phyloP scores from a whole-genome alignment of 106 monocot genomes.

The Iris macrosiphon region DNA sequence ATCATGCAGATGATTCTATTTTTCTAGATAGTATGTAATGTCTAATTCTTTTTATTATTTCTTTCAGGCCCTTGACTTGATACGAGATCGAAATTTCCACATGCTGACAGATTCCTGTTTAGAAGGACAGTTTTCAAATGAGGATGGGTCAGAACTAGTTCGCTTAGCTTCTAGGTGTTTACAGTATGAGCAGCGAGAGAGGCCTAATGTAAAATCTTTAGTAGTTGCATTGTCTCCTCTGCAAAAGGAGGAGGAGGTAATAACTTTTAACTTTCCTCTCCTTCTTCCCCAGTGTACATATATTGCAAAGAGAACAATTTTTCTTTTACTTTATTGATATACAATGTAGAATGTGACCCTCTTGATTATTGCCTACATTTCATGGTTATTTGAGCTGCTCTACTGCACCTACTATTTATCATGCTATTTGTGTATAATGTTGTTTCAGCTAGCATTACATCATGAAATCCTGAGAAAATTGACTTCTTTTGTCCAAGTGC shows the following conservation, averaged over 20 bases:
- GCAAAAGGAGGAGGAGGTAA: constrained; percentile 74
- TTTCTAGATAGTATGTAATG: too few species aligned
- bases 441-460: too few species aligned
- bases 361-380: too few species aligned
- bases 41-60: constrained; percentile 8
- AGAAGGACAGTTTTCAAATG: constrained; percentile 87
- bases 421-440: too few species aligned
- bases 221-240: constrained; percentile 69
- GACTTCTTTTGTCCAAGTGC: too few species aligned
- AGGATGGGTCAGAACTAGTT: constrained; percentile 83
- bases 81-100: constrained; percentile 74
- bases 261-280: neutral
- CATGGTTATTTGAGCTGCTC: too few species aligned
- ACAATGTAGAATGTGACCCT: too few species aligned
- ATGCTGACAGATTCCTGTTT: constrained; percentile 86
- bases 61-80: constrained; percentile 85
- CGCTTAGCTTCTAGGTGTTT: constrained; percentile 88
- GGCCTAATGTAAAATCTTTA: constrained; percentile 74
- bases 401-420: too few species aligned
- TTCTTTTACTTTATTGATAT: too few species aligned
- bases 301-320: too few species aligned
- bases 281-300: neutral
- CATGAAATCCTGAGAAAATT: too few species aligned
- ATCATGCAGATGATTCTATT: too few species aligned
- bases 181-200: constrained; percentile 75